A percentile compares a stretch with the other conserved stretches of the same genome.
phyloP scores from a whole-genome alignment of 2,329 filamentous ascomycete genomes.

The Aspergillus latus region DNA sequence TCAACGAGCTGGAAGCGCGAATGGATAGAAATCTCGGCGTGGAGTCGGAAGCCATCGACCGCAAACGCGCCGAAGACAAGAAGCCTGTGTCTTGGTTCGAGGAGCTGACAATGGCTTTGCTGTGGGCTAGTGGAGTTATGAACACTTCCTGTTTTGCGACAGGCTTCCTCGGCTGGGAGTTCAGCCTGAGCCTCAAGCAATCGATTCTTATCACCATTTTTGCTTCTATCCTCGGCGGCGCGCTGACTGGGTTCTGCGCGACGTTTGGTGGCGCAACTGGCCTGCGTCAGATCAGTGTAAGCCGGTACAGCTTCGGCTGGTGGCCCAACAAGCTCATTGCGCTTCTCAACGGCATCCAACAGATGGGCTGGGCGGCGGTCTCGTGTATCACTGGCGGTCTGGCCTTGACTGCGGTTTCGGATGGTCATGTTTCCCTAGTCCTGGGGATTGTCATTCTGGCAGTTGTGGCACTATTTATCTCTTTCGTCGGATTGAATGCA shows the following conservation, averaged over 20 bases:
- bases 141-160: constrained; percentile 12
- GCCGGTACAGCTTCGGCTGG: constrained; percentile 11
- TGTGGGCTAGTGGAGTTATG: constrained; percentile 10
- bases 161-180: constrained; percentile 11
- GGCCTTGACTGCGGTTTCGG: constrained; percentile 6
- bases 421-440: constrained; percentile 3
- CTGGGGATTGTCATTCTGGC: constrained; percentile 10
- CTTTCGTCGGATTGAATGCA: background rate
- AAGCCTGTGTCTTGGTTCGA: background rate
- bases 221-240: background rate
- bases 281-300: constrained; percentile 9
- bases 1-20: background rate
- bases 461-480: constrained; percentile 5
- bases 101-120: constrained; percentile 9
- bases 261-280: constrained; percentile 6
- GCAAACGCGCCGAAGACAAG: constrained; percentile 5
- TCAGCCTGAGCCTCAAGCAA: constrained; percentile 5
- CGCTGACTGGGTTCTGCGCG: constrained; percentile 2
- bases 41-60: constrained; percentile 5
- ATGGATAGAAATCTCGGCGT: constrained; percentile 8
- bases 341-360: constrained; percentile 6
- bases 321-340: constrained; percentile 13
- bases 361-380: constrained; percentile 8
- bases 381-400: constrained; percentile 8
- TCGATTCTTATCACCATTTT: constrained; percentile 8